Base-by-base conservation (phyloP, 2,329 filamentous ascomycete species). In the Fusarium sp. region DNA sequence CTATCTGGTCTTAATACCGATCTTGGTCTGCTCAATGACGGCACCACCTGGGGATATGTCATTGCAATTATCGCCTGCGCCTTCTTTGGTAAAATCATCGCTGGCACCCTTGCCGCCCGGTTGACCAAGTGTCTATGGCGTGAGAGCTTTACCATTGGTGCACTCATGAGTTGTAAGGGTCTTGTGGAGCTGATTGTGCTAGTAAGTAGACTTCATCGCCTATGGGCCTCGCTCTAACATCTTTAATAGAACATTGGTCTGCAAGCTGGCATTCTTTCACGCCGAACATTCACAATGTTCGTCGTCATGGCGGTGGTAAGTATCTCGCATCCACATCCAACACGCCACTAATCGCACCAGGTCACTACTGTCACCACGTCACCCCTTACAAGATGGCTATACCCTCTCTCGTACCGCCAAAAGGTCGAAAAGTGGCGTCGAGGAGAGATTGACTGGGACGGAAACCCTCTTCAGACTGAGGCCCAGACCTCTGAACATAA, bases 81-180 rank as follows among this genome's bases (percentile, higher is more conserved):
- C 3, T 97, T 98, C 76, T 82, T 89, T 24, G 93, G 91, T 51
- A 98, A 98, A 79, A 92, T 98, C 54, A 83, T 91, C 14, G 95
- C 94, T 44, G 94, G 93, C 20, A 90, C 93, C 0, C 62, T 97
- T 2, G 94, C 94, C 10, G 94, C 95, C 1, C 88, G 89, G 37
- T 76, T 89, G 10, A 64, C 58, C 5, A 93, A 89, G 74, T 94
- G 92, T 27, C 84, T 98, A 53, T 98, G 95, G 95, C 88, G 94
- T 63, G 95, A 98, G 79, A 94, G 92, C 61, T 88, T 97, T 32
- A 89, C 93, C 2, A 96, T 98, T 71, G 95, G 95, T 16, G 89
- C 91, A 18, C 81, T 98, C 74, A 98, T 98, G 95, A 97, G 93
- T 81, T 98, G 95, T 80, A 98, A 98, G 80, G 95, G 95, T 75